These are phyloP conservation scores for Larix kaempferi DNA, from an alignment of 75 land plant species.

Conservation along the genomic window DNA sequence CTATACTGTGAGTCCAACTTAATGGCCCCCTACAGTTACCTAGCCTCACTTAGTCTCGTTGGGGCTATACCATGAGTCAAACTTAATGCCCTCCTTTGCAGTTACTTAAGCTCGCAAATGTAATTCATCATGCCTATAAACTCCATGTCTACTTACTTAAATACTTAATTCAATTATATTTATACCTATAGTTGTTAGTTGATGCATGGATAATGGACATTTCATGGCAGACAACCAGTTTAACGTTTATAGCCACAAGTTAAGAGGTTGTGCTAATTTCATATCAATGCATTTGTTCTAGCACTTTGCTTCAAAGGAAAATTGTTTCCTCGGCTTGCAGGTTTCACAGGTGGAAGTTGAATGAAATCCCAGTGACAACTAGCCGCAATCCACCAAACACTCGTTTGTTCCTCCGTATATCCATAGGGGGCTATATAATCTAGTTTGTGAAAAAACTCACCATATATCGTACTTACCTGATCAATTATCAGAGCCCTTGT, in stretches of 20 bases:
- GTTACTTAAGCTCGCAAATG: conserved; percentile 58
- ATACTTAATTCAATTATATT: conserved; percentile 57
- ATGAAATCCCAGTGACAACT: conserved; percentile 71
- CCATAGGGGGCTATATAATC: conserved; percentile 55
- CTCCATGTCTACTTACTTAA: conserved; percentile 48
- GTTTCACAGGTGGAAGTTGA: conserved; percentile 67
- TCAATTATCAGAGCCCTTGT: conserved; percentile 68
- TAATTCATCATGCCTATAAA: conserved; percentile 53
- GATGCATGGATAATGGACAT: too few relatives aligned
- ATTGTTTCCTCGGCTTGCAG: conserved; percentile 24
- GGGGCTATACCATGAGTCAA: conserved; percentile 23
- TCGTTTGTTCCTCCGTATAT: conserved; percentile 12
- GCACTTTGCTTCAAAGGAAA: conserved; percentile 75
- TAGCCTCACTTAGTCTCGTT: conserved; percentile 21
- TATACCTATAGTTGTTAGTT: too few relatives aligned
- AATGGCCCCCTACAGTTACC: conserved; percentile 4
- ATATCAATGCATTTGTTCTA: conserved; percentile 62
- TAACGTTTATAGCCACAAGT: too few relatives aligned
- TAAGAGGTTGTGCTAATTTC: too few relatives aligned
- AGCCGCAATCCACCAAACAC: conserved; percentile 76
- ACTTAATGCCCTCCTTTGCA: too few relatives aligned
- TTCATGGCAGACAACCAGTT: too few relatives aligned
- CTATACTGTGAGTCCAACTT: conserved; percentile 4
- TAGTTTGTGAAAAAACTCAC: conserved; percentile 59
- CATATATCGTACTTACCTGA: conserved; percentile 78